These are phyloP conservation scores for Allantophomopsis cytisporea DNA, from an alignment of 2,329 filamentous ascomycete genomes.

Conservation along the genomic window DNA sequence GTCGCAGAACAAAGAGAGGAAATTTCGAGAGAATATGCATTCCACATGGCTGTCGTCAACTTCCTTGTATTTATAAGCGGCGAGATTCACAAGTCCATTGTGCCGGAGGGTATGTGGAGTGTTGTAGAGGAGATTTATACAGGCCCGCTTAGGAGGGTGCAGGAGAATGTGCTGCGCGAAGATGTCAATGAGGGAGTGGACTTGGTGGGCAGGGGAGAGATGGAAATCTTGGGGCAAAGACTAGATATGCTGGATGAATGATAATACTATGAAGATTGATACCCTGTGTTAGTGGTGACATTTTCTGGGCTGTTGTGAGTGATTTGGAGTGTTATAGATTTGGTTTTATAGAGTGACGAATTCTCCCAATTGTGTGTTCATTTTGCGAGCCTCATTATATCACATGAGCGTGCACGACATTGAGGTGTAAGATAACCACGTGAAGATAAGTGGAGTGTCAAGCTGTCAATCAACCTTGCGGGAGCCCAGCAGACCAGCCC, in stretches of 20 bases:
- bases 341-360: too few species aligned
- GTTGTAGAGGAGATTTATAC: slow-evolving; percentile 45
- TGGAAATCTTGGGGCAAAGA: slow-evolving; percentile 21
- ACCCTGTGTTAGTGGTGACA: too few species aligned
- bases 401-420: too few species aligned
- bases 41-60: slow-evolving; percentile 46
- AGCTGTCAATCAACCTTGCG: too few species aligned
- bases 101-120: slow-evolving; percentile 40
- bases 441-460: too few species aligned
- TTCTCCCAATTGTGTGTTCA: too few species aligned
- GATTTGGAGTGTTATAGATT: too few species aligned
- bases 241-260: slow-evolving; percentile 1
- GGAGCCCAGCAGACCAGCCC: too few species aligned
- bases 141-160: slow-evolving; percentile 33
- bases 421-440: too few species aligned
- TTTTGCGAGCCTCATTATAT: too few species aligned
- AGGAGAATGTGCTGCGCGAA: slow-evolving; percentile 15
- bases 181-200: neutral
- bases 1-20: slow-evolving; percentile 32
- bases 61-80: slow-evolving; percentile 43
- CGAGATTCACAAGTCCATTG: slow-evolving; percentile 29
- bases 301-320: too few species aligned
- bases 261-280: too few species aligned
- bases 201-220: slow-evolving; percentile 17
- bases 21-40: slow-evolving; percentile 34